These are phyloP conservation scores for Backusella liffmaniae DNA, from an alignment of 192 early-diverging fungal genomes.

Conservation along the genomic window DNA sequence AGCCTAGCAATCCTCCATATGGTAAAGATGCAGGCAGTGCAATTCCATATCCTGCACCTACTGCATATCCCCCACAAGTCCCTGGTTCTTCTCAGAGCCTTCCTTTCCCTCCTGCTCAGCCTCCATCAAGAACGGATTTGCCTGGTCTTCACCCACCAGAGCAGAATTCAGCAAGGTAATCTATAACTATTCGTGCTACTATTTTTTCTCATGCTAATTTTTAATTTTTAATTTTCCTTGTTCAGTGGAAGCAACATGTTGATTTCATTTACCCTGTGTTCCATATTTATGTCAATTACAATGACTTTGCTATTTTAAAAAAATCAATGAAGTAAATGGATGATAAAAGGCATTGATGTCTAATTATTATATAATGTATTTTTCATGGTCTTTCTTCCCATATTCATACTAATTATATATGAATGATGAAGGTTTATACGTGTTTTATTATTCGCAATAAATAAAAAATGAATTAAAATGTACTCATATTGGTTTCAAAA, in stretches of 20 bases:
- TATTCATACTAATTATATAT: not conserved
- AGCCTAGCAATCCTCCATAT: not conserved
- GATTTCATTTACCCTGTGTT: not conserved
- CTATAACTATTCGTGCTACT: not conserved
- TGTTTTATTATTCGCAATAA: not conserved
- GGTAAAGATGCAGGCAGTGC: not conserved
- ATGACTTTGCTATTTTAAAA: not conserved
- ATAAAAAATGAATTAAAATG: not conserved
- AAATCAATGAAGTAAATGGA: not conserved
- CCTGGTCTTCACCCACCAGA: slow-evolving; percentile 1
- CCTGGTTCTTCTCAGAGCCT: not conserved
- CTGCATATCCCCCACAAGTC: not conserved
- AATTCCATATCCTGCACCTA: not conserved
- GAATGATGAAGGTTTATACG: not conserved
- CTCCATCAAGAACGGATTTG: not conserved
- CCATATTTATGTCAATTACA: not conserved
- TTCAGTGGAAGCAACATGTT: not conserved
- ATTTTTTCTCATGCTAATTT: not conserved
- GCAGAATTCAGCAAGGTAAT: not conserved
- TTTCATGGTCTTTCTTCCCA: not conserved
- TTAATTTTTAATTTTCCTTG: not conserved
- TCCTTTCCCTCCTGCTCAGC: not conserved
- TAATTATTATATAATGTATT: not conserved
- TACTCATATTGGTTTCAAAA: not conserved
- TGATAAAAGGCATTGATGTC: not conserved